Evolutionary conservation across 202 grass and related monocot species (phyloP).

Genomic region (Miscanthus sacchariflorus): DNA sequence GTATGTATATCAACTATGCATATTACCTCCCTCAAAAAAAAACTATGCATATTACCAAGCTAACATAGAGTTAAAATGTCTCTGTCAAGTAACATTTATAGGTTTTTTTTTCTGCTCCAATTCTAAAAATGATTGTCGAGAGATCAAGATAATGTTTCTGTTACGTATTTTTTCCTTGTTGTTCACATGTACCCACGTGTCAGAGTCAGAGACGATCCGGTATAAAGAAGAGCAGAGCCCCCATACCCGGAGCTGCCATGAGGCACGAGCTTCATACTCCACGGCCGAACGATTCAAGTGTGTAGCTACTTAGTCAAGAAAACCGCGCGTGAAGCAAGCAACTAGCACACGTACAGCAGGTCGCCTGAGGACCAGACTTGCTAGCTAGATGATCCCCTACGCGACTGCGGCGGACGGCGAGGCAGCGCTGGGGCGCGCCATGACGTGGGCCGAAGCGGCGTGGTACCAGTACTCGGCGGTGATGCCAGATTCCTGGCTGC

Average conservation of each 20-base stretch:
- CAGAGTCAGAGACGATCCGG: neutral
- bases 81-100: neutral
- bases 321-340: neutral
- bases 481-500: constrained; percentile 58
- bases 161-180: neutral
- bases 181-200: neutral
- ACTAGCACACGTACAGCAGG: too few species aligned
- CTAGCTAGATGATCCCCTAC: constrained; percentile 54
- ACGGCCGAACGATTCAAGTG: neutral
- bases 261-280: constrained; percentile 8
- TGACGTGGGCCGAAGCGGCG: constrained; percentile 45
- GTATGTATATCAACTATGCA: neutral
- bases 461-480: constrained; percentile 62
- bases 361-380: neutral
- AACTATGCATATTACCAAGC: neutral
- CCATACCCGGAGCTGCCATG: neutral
- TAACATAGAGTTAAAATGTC: neutral
- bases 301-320: neutral
- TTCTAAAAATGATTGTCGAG: neutral
- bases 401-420: constrained; percentile 44
- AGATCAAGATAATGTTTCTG: too few species aligned
- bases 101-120: neutral
- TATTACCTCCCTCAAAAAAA: too few species aligned
- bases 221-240: neutral
- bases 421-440: constrained; percentile 35